phyloP scores from a whole-genome alignment of 306 rosid species.

The Dryas alaskensis region DNA sequence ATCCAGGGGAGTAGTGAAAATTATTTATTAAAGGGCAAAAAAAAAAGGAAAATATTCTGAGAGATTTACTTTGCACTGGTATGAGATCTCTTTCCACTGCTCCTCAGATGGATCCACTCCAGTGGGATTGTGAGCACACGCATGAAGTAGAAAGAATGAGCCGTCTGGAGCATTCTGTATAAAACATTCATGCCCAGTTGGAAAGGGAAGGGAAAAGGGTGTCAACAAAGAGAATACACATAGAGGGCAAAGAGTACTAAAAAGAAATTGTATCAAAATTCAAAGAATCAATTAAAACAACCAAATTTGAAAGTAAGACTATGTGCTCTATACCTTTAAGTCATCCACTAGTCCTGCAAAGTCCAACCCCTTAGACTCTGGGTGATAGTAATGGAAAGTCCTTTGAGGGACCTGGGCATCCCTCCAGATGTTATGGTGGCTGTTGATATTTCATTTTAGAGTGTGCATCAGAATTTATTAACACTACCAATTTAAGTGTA shows the following conservation, averaged over 20 bases:
- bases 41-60: neutral
- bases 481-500: neutral
- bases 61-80: slow-evolving; percentile 59
- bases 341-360: slow-evolving; percentile 77
- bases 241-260: slow-evolving; percentile 5
- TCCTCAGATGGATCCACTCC: slow-evolving; percentile 95
- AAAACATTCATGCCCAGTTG: slow-evolving; percentile 23
- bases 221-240: slow-evolving; percentile 22
- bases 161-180: slow-evolving; percentile 88
- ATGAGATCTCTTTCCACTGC: slow-evolving; percentile 92
- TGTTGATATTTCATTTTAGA: slow-evolving; percentile 38
- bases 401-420: slow-evolving; percentile 81
- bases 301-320: neutral
- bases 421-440: slow-evolving; percentile 99
- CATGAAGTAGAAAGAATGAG: slow-evolving; percentile 94
- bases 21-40: neutral
- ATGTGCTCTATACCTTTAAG: slow-evolving; percentile 41
- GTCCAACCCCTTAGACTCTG: slow-evolving; percentile 88
- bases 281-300: neutral
- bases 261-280: neutral
- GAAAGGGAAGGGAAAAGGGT: slow-evolving; percentile 11
- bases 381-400: slow-evolving; percentile 84
- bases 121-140: slow-evolving; percentile 98
- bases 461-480: slow-evolving; percentile 6
- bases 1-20: slow-evolving; percentile 9